phyloP scores from a whole-genome alignment of 208 protist genomes.

The Acanthamoeba sp. region DNA sequence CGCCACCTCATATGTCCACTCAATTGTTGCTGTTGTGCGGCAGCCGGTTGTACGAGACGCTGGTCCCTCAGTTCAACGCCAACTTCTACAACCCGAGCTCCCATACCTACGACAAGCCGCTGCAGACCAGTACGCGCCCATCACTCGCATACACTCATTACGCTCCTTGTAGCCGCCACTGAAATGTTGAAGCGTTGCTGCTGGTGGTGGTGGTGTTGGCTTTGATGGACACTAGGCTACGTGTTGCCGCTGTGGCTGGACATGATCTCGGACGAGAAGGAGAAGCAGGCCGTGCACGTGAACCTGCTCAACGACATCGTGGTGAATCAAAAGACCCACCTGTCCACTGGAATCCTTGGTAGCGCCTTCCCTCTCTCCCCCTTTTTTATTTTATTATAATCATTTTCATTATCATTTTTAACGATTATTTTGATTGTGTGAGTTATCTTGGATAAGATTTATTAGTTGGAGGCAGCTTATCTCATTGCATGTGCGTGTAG shows the following conservation, averaged over 20 bases:
- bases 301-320: slow-evolving; percentile 37
- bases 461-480: too few relatives aligned
- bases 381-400: neutral
- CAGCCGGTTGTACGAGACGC: neutral
- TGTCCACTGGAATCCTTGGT: slow-evolving; percentile 69
- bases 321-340: slow-evolving; percentile 21
- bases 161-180: too few relatives aligned
- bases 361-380: neutral
- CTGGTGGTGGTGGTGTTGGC: neutral
- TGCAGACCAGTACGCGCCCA: slow-evolving; percentile 2
- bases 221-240: neutral
- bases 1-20: too few relatives aligned
- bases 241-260: slow-evolving; percentile 38
- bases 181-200: too few relatives aligned
- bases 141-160: too few relatives aligned
- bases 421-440: too few relatives aligned
- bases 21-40: neutral
- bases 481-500: neutral
- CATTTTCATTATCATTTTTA: too few relatives aligned
- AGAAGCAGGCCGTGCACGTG: neutral
- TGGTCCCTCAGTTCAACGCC: neutral
- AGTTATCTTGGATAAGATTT: too few relatives aligned
- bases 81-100: neutral
- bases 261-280: slow-evolving; percentile 2
- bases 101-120: slow-evolving; percentile 4